Base-by-base conservation (phyloP, 345 rosid species). In the Euphorbia peplus region DNA sequence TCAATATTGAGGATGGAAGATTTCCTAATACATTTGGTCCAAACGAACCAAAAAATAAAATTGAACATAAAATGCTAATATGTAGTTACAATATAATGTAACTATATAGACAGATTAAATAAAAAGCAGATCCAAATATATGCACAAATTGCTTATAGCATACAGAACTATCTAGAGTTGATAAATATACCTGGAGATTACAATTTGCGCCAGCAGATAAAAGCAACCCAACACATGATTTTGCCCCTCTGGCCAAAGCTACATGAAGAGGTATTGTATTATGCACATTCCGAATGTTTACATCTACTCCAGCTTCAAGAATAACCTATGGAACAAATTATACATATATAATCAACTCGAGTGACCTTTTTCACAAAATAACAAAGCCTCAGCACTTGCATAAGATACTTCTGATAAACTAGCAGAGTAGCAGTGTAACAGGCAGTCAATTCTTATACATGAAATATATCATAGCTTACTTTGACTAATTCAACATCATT, bases 221-320 rank as follows among this genome's bases (percentile, higher is more conserved):
- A 69, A 95, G 93, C 80, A 91, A 73, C 61, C 91, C 87, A 56
- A 95, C 97, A 80, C 99, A 95, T 22, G 90, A 76, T 29, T 85
- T 88, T 60, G 96, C 96, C 63, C 98, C 99, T 78, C 96, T 87
- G 55, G 91, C 93, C 84, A 95, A 77, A 32, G 99, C 99, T 70
- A 92, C 84, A 76, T 95, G 99, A 75, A 95, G 95, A 59, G 97
- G 98, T 74, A 86, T 91, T 37, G 95, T 86, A 78, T 88, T 88
- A 68, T 87, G 96, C 76, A 85, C 83, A 78, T 91, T 92, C 63
- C 87, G 86, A 68, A 91, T 84, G 78, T 95, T 87, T 58, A 87
- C 96, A 82, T 86, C 91, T 75, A 95, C 99, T 79, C 96, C 99
- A 83, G 93, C 91, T 78, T 86, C 88, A 39, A 95, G 96, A 78